A percentile compares a stretch with the other conserved stretches of the same genome.
Conservation (phyloP, 2,329 filamentous ascomycete genomes). For the Dactylonectria estremocensis region DNA sequence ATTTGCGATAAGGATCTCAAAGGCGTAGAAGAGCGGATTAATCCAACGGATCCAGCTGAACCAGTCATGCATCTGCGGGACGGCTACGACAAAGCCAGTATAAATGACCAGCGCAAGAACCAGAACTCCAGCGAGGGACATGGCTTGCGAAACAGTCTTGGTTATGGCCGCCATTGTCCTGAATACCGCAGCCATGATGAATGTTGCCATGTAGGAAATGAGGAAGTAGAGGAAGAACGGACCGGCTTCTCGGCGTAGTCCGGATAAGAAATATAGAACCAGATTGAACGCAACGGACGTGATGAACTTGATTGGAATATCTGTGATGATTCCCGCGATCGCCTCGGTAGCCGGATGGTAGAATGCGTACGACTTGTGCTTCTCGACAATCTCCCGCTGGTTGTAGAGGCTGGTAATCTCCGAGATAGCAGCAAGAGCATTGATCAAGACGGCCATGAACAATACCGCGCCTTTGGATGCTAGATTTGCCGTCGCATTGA, state of each 20-base stretch:
- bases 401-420: constrained; percentile 45
- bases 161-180: constrained; percentile 80
- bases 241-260: constrained; percentile 69
- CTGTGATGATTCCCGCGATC: constrained; percentile 41
- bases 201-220: constrained; percentile 75
- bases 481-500: constrained; percentile 70
- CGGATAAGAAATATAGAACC: constrained; percentile 67
- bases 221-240: constrained; percentile 84
- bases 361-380: constrained; percentile 48
- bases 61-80: constrained; percentile 76
- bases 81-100: constrained; percentile 36
- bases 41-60: constrained; percentile 80
- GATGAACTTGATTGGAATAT: constrained; percentile 59
- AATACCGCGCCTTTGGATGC: constrained; percentile 49
- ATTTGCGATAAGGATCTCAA: constrained; percentile 78
- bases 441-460: constrained; percentile 54
- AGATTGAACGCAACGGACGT: constrained; percentile 62
- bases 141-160: constrained; percentile 71
- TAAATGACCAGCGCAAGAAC: constrained; percentile 66
- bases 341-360: constrained; percentile 56
- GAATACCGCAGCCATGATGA: constrained; percentile 77
- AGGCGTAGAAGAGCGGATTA: constrained; percentile 78
- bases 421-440: constrained; percentile 46
- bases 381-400: constrained; percentile 47
- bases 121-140: constrained; percentile 65